phyloP scores from a whole-genome alignment of 768 basidiomycete species.

The Coprinellus micaceus region DNA sequence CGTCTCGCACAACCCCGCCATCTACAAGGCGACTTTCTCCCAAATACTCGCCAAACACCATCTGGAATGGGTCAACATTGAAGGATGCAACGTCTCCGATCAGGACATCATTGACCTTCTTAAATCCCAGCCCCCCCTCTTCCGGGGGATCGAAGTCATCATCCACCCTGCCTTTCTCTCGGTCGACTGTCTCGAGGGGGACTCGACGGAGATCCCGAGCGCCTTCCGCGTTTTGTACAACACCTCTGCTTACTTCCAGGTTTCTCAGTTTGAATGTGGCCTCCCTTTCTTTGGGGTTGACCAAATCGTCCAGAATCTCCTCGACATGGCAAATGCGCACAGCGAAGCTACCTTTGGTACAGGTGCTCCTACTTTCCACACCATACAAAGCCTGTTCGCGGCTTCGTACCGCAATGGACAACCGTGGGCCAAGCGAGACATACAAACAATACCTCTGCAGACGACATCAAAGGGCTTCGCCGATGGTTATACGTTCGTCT shows the following conservation, averaged over 20 bases:
- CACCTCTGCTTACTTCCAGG: not conserved
- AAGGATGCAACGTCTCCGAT: not conserved
- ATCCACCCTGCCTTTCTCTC: not conserved
- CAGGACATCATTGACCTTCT: not conserved
- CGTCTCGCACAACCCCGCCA: not conserved
- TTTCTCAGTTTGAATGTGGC: too few relatives aligned
- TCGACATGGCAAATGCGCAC: not conserved
- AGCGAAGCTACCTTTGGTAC: too few relatives aligned
- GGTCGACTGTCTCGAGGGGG: not conserved
- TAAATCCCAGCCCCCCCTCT: not conserved
- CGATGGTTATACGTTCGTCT: constrained; percentile 63
- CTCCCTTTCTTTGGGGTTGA: not conserved
- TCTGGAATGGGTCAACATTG: not conserved
- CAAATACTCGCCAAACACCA: not conserved
- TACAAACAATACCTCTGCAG: too few relatives aligned
- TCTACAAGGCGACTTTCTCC: not conserved
- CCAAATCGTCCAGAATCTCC: not conserved
- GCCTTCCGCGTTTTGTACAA: not conserved
- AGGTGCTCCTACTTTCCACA: too few relatives aligned
- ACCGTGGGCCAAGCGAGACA: too few relatives aligned
- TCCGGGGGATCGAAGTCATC: not conserved
- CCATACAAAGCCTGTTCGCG: too few relatives aligned
- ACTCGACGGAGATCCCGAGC: not conserved
- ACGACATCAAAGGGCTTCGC: constrained; percentile 65
- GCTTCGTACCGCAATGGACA: too few relatives aligned